A percentile compares a stretch with the other conserved stretches of the same genome.
Evolutionary conservation across 2,329 filamentous ascomycete species (phyloP).

Genomic region (Fusarium falciforme): DNA sequence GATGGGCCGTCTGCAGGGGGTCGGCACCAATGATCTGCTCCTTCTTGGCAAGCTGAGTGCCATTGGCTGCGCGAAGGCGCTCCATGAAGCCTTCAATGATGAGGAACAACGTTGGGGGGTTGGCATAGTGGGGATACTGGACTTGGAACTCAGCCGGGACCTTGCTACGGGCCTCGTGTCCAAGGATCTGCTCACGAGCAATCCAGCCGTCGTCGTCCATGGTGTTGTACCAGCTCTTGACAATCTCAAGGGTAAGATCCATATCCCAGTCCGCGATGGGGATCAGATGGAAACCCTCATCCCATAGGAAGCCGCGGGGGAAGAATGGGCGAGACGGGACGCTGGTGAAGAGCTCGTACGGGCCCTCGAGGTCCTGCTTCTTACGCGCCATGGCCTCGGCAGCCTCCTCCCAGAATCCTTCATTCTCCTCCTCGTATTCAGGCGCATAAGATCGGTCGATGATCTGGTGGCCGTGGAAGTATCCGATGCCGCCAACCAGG

Average conservation of each 20-base stretch:
- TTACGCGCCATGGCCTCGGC: conserved; percentile 80
- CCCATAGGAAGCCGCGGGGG: conserved; percentile 96
- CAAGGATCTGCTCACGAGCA: conserved; percentile 93
- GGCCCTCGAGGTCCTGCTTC: conserved; percentile 78
- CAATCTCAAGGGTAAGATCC: conserved; percentile 85
- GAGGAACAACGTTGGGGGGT: conserved; percentile 94
- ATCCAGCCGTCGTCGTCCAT: conserved; percentile 99
- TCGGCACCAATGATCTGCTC: conserved; percentile 58
- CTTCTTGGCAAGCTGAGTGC: conserved; percentile 55
- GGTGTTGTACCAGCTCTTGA: conserved; percentile 94
- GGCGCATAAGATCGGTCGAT: conserved; percentile 92
- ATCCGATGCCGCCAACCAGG: conserved; percentile 91
- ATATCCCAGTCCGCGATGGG: conserved; percentile 95
- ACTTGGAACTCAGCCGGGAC: conserved; percentile 93
- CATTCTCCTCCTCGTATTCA: conserved; percentile 94
- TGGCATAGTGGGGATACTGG: conserved; percentile 97
- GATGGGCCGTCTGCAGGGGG: conserved; percentile 70
- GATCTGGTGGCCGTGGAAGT: conserved; percentile 89
- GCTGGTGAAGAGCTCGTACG: conserved; percentile 89
- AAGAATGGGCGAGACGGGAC: conserved; percentile 96
- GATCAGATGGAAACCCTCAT: conserved; percentile 95
- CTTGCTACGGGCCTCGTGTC: conserved; percentile 91
- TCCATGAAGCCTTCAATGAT: conserved; percentile 87
- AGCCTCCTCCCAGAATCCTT: conserved; percentile 95
- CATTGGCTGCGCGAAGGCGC: conserved; percentile 72